Base-by-base conservation (phyloP, 2,329 filamentous ascomycete species). In the Coleophoma cylindrospora region DNA sequence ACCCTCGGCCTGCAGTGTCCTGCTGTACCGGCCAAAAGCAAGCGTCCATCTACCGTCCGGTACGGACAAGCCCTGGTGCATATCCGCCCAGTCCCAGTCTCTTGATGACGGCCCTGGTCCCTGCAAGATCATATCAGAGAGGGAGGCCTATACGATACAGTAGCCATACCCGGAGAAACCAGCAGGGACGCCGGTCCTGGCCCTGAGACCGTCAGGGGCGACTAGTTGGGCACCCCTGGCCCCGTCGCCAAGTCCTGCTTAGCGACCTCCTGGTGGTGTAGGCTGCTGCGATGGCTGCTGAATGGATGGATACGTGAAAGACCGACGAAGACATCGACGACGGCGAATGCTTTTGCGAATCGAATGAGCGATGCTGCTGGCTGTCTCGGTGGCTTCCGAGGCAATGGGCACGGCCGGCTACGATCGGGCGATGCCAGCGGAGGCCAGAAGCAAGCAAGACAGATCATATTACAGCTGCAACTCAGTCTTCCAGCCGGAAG, bases 401-500 rank as follows among this genome's bases (percentile, higher is more conserved):
- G 52, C 48, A 38, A 47, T 51, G 47, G 49, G 40, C 34, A 45
- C 37, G 48, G 38, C 32, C 50, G 46, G 36, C 6, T 17, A 9
- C 7, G 15, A 17, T 38, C 6, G 15, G 12, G 36, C 15, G 14
- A 38, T 9, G 36, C 6, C 6, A 38, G 14, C 4, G 36, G 14
- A 12, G 5, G 12, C 14, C 36, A 8, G 36, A 14, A 9, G 36
- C 36, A 14, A 9, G 36, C 36, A 38, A 17, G 14, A 38, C 36
- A n/a, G 14, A 38, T 14, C 36, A n/a, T 17, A 38, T 14, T 38
- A 4, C 36, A 38, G 36, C 36, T 38, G 14, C 36, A 38, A 17
- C 36, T 38, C 11, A 14, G 15, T 14, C 36, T 38, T 38, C 36
- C 15, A 38, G 36, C 36, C 36, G 13, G 15, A 17, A 7, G 12